Evolutionary conservation across 305 asterid species (phyloP).

Genomic region (Fraxinus paxiana): DNA sequence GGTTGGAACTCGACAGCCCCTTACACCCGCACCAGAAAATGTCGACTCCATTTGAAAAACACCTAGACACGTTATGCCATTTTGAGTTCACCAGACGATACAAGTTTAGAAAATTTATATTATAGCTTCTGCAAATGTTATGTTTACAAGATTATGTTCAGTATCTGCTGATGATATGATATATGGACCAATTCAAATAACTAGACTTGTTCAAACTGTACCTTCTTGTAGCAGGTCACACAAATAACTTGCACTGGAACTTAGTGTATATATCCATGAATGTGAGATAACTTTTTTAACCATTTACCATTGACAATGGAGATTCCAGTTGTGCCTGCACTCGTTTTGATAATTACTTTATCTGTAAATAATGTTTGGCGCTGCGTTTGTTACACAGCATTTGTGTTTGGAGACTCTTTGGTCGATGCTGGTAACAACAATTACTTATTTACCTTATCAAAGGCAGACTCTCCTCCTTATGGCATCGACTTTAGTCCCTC

Average conservation of each 20-base stretch:
- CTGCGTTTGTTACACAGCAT: conserved; percentile 32
- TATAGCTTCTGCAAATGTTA: background rate
- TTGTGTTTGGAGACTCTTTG: conserved; percentile 51
- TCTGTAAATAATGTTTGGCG: conserved; percentile 13
- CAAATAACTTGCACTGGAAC: background rate
- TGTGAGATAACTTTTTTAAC: background rate
- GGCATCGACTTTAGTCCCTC: conserved; percentile 55
- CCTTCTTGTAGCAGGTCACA: conserved; percentile 15
- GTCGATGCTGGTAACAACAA: conserved; percentile 54
- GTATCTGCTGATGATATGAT: conserved; percentile 6
- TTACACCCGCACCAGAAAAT: background rate
- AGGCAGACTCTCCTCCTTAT: conserved; percentile 51
- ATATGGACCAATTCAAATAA: conserved; percentile 24
- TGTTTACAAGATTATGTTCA: background rate
- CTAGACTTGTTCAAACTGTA: conserved; percentile 25
- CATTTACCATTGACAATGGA: conserved; percentile 13
- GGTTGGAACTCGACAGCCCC: background rate
- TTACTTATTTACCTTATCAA: conserved; percentile 46
- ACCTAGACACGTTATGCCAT: background rate
- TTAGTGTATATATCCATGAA: background rate
- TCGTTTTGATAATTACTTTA: background rate
- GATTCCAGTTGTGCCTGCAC: background rate
- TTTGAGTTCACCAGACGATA: background rate
- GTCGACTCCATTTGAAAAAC: background rate
- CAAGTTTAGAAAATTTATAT: background rate